A percentile compares a stretch with the other conserved stretches of the same genome.
These are phyloP conservation scores for Colletotrichum paranaense DNA, from an alignment of 2,329 filamentous ascomycete species.

Conservation along the genomic window DNA sequence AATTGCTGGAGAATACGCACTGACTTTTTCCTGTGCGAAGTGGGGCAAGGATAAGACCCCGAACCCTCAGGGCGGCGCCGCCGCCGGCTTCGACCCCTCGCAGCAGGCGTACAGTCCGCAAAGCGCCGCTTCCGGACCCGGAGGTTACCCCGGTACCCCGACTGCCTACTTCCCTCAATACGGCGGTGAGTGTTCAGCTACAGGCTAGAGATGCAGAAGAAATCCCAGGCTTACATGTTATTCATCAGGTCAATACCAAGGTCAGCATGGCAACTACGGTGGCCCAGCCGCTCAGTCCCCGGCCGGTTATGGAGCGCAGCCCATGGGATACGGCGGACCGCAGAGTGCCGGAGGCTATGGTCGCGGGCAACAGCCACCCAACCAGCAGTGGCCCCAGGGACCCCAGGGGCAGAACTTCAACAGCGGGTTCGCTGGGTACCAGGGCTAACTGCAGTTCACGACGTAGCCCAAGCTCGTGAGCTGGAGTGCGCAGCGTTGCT, in stretches of 20 bases:
- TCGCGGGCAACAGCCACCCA: slow-evolving; percentile 74
- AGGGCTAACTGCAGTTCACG: slow-evolving; percentile 56
- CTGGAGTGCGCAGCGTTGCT: slow-evolving; percentile 6
- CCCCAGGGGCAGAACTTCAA: slow-evolving; percentile 67
- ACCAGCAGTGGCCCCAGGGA: slow-evolving; percentile 64
- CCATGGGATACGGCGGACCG: slow-evolving; percentile 77
- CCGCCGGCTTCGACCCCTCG: slow-evolving; percentile 82
- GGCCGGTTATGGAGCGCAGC: slow-evolving; percentile 72
- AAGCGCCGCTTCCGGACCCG: slow-evolving; percentile 73
- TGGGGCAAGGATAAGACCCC: slow-evolving; percentile 99
- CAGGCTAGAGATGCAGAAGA: not conserved
- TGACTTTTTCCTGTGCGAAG: slow-evolving; percentile 57
- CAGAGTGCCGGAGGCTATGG: slow-evolving; percentile 87
- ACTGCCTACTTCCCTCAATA: slow-evolving; percentile 94
- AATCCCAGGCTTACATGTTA: slow-evolving; percentile 41
- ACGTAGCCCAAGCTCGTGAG: not conserved
- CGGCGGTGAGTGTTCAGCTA: slow-evolving; percentile 69
- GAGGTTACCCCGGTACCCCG: slow-evolving; percentile 78
- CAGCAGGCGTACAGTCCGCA: slow-evolving; percentile 78
- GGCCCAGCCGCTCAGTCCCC: slow-evolving; percentile 71
- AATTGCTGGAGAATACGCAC: slow-evolving; percentile 16
- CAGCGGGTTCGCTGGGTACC: slow-evolving; percentile 73
- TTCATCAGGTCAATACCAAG: slow-evolving; percentile 64
- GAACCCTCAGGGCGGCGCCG: slow-evolving; percentile 63
- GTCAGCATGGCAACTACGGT: slow-evolving; percentile 75